Evolutionary conservation across 1,284 basidiomycete species (phyloP), one percentile per base, ranked within the genome.

Genomic region (Kwoniella shivajii): DNA sequence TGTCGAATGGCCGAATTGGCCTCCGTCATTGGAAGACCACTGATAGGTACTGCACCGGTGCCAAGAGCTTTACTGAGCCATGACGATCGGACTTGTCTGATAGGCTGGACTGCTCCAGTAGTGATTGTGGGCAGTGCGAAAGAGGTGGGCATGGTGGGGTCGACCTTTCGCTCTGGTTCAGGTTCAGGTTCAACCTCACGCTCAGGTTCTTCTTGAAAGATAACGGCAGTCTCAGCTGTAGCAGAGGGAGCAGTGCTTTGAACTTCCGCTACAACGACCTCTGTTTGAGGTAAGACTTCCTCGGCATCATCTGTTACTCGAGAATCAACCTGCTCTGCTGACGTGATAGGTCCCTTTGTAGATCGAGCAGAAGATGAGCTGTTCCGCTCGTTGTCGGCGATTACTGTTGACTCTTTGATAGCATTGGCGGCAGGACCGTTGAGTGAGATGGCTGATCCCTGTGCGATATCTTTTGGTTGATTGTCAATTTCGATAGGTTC

Each of bases 11-110:
- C 44, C 5, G 47, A 13, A 26, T 16, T 50, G 0, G 37, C 11
- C 6, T 59, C 59, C 13, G 16, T 31, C 1, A 38, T 26, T 16
- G 51, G 50, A 13, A 61, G 37, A 27, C 56, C 58, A 20, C 36
- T 43, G 39, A 65, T 43, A 1, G 68, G 67, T 7, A 67, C 60
- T 10, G 69, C 54, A 43, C 61, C 68, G 22, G 64, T 61, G 6
- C 71, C 73, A 20, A 75, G 71, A 18, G 74, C 76, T 60, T 73
- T 72, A 53, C 53, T 67, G 16, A 76, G 69, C 76, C 73, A 76
- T 2, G 76, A 78, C 6, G 69, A 73, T 42, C 72, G 72, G 45
- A 74, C 73, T 58, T 70, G 67, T 6, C 65, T 65, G 2, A 63
- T 46, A 1, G 71, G 67, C 27, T 48, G 27, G 18, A 46, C 26